Base-by-base conservation (phyloP, 192 early-diverging fungal species). In the Backusella westeae region DNA sequence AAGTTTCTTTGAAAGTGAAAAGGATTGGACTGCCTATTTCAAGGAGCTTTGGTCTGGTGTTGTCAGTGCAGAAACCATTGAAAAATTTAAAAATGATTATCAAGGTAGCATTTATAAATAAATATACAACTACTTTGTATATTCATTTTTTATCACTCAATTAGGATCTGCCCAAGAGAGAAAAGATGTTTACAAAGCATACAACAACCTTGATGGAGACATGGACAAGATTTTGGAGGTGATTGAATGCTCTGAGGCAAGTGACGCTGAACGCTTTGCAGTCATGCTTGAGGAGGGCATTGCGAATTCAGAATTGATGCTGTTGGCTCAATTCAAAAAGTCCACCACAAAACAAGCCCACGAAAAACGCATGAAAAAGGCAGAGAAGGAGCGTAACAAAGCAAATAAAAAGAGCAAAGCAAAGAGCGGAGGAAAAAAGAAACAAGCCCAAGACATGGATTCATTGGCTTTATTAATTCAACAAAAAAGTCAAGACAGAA, bases 1-100 rank as follows among this genome's bases (percentile, higher is more conserved):
- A 34, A 78, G 85, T 34, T n/a, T 34, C 6, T 71, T 71, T 67
- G 79, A 89, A 23, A 81, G 84, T 8, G 87, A 80, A 46, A 87
- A 85, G 71, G 89, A 90, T 72, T 96, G 94, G 95, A 89, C 91
- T 76, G 94, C 89, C 17, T 96, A 94, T 73, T 97, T 96, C 79
- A 79, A 89, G 41, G 88, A 91, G 53, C 83, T 96, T 53, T 95
- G 91, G 91, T 75, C 80, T 2, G 93, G 91, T 26, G 77, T 91
- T 8, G 92, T 96, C 6, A 91, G 85, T 44, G 88, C 90, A 10
- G 80, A 89, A n/a, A 90, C 90, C 7, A 95, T 96, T 75, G 91
- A 88, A 29, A 89, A 91, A 77, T 94, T 93, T 83, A 80, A 86
- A 4, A 81, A 83, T 41, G 85, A 83, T 29, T 97, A 97, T 85